phyloP scores from a whole-genome alignment of 257 asterid genomes.

The Nicotiana paniculata region DNA sequence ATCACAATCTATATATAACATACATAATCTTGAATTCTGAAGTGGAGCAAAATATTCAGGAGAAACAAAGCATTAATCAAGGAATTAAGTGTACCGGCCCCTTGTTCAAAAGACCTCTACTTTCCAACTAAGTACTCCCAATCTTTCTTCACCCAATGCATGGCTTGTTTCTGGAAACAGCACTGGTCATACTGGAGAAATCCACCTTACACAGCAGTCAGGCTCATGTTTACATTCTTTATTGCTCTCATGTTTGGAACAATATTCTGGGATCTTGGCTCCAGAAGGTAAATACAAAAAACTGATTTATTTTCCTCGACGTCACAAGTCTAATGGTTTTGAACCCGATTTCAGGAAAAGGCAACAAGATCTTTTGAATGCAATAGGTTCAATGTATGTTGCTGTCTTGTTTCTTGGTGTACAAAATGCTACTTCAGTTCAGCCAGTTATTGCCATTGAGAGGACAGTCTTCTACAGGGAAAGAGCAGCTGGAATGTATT shows the following conservation, averaged over 20 bases:
- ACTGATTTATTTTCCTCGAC: not conserved
- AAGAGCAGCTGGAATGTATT: conserved; percentile 91
- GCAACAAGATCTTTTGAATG: conserved; percentile 63
- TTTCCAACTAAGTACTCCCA: conserved; percentile 56
- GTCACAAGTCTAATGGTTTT: not conserved
- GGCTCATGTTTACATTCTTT: conserved; percentile 57
- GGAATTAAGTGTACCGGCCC: conserved; percentile 51
- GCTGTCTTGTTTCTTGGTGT: conserved; percentile 68
- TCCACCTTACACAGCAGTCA: conserved; percentile 71
- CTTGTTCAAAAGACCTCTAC: conserved; percentile 47
- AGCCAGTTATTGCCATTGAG: conserved; percentile 70
- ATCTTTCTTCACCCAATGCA: conserved; percentile 58
- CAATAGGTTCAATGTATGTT: conserved; percentile 83
- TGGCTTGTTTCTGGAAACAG: conserved; percentile 84
- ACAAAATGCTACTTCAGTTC: conserved; percentile 65
- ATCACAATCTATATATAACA: not conserved
- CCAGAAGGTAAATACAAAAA: conserved; percentile 35
- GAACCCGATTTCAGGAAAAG: conserved; percentile 31
- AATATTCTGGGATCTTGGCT: conserved; percentile 72
- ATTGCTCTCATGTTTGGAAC: conserved; percentile 71
- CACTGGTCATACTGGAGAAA: conserved; percentile 77
- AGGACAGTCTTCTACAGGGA: conserved; percentile 84
- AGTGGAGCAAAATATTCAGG: conserved; percentile 30
- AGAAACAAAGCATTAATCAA: conserved; percentile 60
- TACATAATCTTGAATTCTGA: not conserved